Evolutionary conservation across 768 basidiomycete species (phyloP).

Genomic region (Trametes elegans): DNA sequence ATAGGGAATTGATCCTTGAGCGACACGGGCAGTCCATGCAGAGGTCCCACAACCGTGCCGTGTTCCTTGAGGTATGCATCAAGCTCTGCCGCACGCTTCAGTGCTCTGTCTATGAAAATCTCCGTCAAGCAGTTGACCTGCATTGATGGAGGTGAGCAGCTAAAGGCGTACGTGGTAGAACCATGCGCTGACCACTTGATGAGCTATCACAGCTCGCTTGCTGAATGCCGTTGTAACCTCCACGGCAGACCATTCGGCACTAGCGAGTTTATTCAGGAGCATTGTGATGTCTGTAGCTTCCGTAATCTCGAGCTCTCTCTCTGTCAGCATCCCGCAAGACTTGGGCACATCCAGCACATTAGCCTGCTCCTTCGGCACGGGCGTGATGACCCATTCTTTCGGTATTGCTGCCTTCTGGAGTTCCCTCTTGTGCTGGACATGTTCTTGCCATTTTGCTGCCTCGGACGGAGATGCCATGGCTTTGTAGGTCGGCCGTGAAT

Average conservation of each 20-base stretch:
- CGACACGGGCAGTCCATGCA: slow-evolving; percentile 20
- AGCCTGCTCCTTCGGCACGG: slow-evolving; percentile 42
- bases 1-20: slow-evolving; percentile 40
- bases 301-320: slow-evolving; percentile 62
- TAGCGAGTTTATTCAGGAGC: slow-evolving; percentile 52
- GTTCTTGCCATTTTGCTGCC: slow-evolving; percentile 8
- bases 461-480: neutral
- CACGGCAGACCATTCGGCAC: slow-evolving; percentile 54
- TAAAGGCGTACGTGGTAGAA: neutral
- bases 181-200: slow-evolving; percentile 37
- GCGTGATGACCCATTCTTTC: slow-evolving; percentile 53
- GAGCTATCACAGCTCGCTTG: slow-evolving; percentile 46
- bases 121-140: slow-evolving; percentile 47
- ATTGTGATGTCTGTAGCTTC: slow-evolving; percentile 39
- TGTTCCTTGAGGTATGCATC: slow-evolving; percentile 37
- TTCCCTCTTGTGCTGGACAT: slow-evolving; percentile 14
- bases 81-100: slow-evolving; percentile 39
- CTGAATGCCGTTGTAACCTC: slow-evolving; percentile 41
- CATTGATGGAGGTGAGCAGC: too few species aligned
- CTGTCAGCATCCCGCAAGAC: slow-evolving; percentile 52
- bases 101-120: slow-evolving; percentile 42
- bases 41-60: slow-evolving; percentile 27
- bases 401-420: slow-evolving; percentile 56
- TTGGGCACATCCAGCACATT: slow-evolving; percentile 54
- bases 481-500: neutral